Percentiles rank a stretch among this genome's conserved stretches.
phyloP scores from a whole-genome alignment of 306 rosid genomes.

The Glycine soja region DNA sequence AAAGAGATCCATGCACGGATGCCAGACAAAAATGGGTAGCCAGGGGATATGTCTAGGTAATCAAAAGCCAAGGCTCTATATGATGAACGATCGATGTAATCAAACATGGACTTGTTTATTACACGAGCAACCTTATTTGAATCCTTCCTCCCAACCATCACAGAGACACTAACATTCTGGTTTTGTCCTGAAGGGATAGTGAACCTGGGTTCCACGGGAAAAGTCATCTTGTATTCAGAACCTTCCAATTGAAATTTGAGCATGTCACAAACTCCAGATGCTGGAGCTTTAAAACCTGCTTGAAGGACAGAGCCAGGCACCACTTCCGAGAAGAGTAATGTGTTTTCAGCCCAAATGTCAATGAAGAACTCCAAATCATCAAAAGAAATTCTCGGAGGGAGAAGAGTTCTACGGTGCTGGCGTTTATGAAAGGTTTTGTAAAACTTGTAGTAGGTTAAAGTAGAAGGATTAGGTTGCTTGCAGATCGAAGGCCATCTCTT shows the following conservation, averaged over 20 bases:
- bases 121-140: slow-evolving; percentile 76
- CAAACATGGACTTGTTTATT: slow-evolving; percentile 74
- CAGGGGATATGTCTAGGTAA: slow-evolving; percentile 83
- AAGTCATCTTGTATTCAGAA: slow-evolving; percentile 81
- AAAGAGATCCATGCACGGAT: slow-evolving; percentile 92
- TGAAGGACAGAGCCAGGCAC: slow-evolving; percentile 75
- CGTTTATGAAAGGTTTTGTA: slow-evolving; percentile 74
- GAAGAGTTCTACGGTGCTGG: slow-evolving; percentile 63
- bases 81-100: slow-evolving; percentile 77
- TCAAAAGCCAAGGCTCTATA: slow-evolving; percentile 87
- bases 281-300: slow-evolving; percentile 59
- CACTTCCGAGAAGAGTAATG: slow-evolving; percentile 77
- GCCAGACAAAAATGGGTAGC: slow-evolving; percentile 73
- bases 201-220: slow-evolving; percentile 79
- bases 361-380: slow-evolving; percentile 90
- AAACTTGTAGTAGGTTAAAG: slow-evolving; percentile 65
- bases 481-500: slow-evolving; percentile 95
- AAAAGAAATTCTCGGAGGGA: slow-evolving; percentile 82
- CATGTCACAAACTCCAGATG: slow-evolving; percentile 64
- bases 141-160: slow-evolving; percentile 87
- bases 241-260: slow-evolving; percentile 68
- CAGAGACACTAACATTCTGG: slow-evolving; percentile 77
- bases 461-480: slow-evolving; percentile 73
- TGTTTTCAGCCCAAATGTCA: slow-evolving; percentile 79
- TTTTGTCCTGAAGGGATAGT: slow-evolving; percentile 68